These are phyloP conservation scores for Capsicum rhomboideum DNA, from an alignment of 257 asterid species.

Conservation along the genomic window DNA sequence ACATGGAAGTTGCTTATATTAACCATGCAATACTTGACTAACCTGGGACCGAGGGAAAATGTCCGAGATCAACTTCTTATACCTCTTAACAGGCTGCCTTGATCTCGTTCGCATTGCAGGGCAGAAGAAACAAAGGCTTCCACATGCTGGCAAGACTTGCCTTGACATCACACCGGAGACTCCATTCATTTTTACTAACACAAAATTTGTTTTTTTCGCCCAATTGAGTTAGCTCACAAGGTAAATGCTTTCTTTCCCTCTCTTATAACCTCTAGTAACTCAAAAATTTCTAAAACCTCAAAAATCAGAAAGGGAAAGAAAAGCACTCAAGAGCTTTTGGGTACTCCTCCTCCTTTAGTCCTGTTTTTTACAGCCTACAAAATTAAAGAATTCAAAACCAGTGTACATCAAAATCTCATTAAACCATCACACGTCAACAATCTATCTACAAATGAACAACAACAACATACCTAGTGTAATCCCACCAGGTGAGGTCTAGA, in stretches of 20 bases:
- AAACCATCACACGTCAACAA: constrained; percentile 11
- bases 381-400: constrained; percentile 8
- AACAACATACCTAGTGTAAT: background rate
- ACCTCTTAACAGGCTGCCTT: constrained; percentile 97
- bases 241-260: constrained; percentile 53
- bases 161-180: constrained; percentile 89
- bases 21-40: constrained; percentile 17
- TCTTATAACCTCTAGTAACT: constrained; percentile 29
- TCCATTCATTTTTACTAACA: constrained; percentile 37
- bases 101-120: constrained; percentile 92
- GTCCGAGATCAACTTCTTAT: constrained; percentile 92
- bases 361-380: background rate
- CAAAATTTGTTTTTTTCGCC: background rate
- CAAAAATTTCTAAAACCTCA: constrained; percentile 10
- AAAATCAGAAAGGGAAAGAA: constrained; percentile 60
- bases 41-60: constrained; percentile 86
- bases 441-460: background rate
- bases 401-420: constrained; percentile 22
- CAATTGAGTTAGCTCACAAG: constrained; percentile 15
- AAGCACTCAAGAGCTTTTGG: constrained; percentile 51
- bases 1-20: background rate
- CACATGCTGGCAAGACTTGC: constrained; percentile 95
- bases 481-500: background rate
- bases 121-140: constrained; percentile 85
- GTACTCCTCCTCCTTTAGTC: background rate